Percentiles rank a stretch among this genome's conserved stretches.
phyloP scores from a whole-genome alignment of 768 basidiomycete species.

The Lactarius hengduanensis region DNA sequence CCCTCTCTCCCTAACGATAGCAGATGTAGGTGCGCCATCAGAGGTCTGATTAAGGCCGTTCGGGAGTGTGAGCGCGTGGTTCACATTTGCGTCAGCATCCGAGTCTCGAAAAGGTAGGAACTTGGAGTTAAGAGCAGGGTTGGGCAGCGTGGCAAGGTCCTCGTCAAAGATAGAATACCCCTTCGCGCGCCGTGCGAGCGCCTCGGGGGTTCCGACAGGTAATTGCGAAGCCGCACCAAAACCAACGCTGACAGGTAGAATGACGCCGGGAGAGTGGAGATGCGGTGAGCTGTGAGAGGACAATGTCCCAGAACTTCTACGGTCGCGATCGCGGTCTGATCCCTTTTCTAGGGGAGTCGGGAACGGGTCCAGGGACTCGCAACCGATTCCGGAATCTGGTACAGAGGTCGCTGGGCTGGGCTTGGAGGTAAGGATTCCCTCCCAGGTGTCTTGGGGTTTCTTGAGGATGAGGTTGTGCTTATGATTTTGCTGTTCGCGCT shows the following conservation, averaged over 20 bases:
- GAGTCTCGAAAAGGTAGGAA: constrained; percentile 59
- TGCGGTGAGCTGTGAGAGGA: constrained; percentile 15
- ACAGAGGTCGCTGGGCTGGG: constrained; percentile 26
- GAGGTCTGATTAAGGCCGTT: constrained; percentile 56
- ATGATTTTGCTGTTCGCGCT: constrained; percentile 33
- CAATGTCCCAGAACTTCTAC: constrained; percentile 10
- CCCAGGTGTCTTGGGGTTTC: constrained; percentile 28
- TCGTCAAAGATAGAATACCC: constrained; percentile 45
- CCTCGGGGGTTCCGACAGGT: constrained; percentile 23
- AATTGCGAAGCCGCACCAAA: constrained; percentile 31
- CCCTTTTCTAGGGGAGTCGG: constrained; percentile 28
- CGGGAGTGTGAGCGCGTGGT: constrained; percentile 50
- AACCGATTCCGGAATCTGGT: constrained; percentile 9
- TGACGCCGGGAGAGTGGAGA: constrained; percentile 27
- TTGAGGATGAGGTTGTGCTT: constrained; percentile 38
- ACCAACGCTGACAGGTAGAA: constrained; percentile 15
- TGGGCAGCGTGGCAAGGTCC: constrained; percentile 37
- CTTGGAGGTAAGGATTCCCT: constrained; percentile 23
- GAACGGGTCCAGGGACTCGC: constrained; percentile 17
- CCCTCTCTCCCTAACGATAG: constrained; percentile 32
- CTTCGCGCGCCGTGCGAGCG: constrained; percentile 35
- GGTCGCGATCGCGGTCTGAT: constrained; percentile 17
- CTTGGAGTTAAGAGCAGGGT: constrained; percentile 32
- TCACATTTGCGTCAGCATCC: constrained; percentile 39
- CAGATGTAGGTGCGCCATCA: constrained; percentile 11